Conservation (phyloP, 2,329 filamentous ascomycete species). For the Incumbomyces delicatus region DNA sequence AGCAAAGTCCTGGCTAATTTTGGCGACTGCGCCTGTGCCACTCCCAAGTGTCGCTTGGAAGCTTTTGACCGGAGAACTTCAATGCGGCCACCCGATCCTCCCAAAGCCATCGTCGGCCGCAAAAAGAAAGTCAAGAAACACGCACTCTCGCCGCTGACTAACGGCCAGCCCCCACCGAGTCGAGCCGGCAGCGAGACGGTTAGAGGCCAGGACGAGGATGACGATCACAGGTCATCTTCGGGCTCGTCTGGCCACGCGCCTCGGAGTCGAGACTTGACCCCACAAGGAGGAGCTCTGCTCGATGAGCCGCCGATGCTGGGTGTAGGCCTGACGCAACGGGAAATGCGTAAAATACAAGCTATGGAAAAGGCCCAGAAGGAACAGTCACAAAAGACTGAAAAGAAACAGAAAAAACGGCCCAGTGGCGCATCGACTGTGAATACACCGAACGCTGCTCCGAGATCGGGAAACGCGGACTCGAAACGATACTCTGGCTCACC, state of each 20-base stretch:
- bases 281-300: constrained; percentile 40
- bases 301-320: constrained; percentile 31
- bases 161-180: constrained; percentile 44
- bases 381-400: constrained; percentile 44
- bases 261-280: constrained; percentile 53
- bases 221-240: constrained; percentile 48
- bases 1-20: constrained; percentile 41
- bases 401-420: constrained; percentile 47
- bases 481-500: constrained; percentile 2
- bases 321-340: constrained; percentile 50
- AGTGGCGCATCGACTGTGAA: constrained; percentile 46
- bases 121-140: constrained; percentile 42
- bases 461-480: constrained; percentile 9
- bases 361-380: constrained; percentile 53
- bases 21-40: constrained; percentile 39
- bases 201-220: constrained; percentile 43
- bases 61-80: constrained; percentile 35
- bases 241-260: constrained; percentile 47
- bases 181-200: constrained; percentile 50
- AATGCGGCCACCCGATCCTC: constrained; percentile 25
- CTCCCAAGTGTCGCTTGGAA: constrained; percentile 31
- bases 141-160: constrained; percentile 44
- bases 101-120: constrained; percentile 35
- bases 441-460: constrained; percentile 34
- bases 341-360: constrained; percentile 53